Evolutionary conservation across 2,329 filamentous ascomycete species (phyloP).

Genomic region (Alternaria tenuissima): DNA sequence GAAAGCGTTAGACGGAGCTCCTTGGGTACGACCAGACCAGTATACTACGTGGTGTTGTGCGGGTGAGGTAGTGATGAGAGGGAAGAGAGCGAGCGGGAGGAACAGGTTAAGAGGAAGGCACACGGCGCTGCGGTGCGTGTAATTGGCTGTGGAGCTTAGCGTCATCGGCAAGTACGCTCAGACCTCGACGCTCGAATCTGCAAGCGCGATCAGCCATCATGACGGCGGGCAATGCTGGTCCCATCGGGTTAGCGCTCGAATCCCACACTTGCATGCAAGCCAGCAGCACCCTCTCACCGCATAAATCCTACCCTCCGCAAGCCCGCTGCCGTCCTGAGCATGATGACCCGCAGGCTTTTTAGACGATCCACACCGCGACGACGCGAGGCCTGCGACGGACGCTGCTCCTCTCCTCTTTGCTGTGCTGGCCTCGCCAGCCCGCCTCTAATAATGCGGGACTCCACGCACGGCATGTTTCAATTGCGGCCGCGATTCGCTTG

Average conservation of each 20-base stretch:
- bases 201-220: conserved; percentile 28
- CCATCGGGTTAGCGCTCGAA: conserved; percentile 8
- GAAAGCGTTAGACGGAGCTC: conserved; percentile 48
- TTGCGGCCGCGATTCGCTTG: conserved; percentile 19
- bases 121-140: conserved; percentile 24
- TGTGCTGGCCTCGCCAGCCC: conserved; percentile 13
- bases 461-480: conserved; percentile 32
- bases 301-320: conserved; percentile 19
- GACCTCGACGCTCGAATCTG: conserved; percentile 23
- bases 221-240: conserved; percentile 9
- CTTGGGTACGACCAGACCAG: conserved; percentile 49
- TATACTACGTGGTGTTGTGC: conserved; percentile 30
- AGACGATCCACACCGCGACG: conserved; percentile 13
- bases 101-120: conserved; percentile 35
- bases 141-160: conserved; percentile 30
- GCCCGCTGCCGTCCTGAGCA: conserved; percentile 12
- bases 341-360: conserved; percentile 15
- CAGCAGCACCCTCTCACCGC: conserved; percentile 27
- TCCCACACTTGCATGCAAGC: conserved; percentile 19
- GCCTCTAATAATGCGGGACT: conserved; percentile 15
- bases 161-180: conserved; percentile 30
- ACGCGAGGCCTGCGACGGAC: conserved; percentile 11
- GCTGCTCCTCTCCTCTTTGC: conserved; percentile 7
- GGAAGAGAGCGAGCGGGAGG: conserved; percentile 35
- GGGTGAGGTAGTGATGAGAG: conserved; percentile 38